Evolutionary conservation across 129 eudicot genomes (phyloP).

Genomic region (Rutidosis leptorrhynchoides): DNA sequence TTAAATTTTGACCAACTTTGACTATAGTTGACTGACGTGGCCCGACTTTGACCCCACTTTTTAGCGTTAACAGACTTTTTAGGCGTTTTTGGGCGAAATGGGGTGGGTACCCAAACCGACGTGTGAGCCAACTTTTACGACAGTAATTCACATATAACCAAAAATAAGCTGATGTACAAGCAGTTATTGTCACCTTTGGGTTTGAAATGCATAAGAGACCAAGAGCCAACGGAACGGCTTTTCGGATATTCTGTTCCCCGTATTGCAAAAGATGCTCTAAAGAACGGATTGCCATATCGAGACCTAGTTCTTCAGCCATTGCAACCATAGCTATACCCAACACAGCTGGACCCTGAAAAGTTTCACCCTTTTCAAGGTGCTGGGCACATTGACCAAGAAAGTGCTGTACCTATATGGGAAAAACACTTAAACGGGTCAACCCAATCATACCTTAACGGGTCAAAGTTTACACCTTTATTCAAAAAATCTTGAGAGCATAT

Average conservation of each 20-base stretch:
- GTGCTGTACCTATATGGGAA: slow-evolving; percentile 73
- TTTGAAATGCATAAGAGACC: slow-evolving; percentile 95
- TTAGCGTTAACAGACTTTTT: too few relatives aligned
- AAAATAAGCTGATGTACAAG: neutral
- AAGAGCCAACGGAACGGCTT: slow-evolving; percentile 88
- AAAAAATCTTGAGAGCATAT: neutral
- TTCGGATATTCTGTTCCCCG: slow-evolving; percentile 95
- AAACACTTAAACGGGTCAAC: neutral
- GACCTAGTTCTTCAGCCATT: slow-evolving; percentile 94
- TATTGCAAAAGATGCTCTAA: slow-evolving; percentile 94
- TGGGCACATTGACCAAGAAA: slow-evolving; percentile 94
- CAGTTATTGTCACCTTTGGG: slow-evolving; percentile 64
- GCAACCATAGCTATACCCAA: slow-evolving; percentile 99
- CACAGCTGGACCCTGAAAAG: slow-evolving; percentile 98
- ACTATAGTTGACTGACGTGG: too few relatives aligned
- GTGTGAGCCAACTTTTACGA: too few relatives aligned
- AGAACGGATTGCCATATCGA: slow-evolving; percentile 98
- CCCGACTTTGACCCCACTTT: too few relatives aligned
- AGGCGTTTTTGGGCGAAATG: too few relatives aligned
- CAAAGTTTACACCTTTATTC: neutral
- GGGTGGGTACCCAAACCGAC: too few relatives aligned
- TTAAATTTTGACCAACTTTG: too few relatives aligned
- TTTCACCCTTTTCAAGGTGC: slow-evolving; percentile 96
- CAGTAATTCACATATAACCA: neutral
- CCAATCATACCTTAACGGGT: neutral